Evolutionary conservation across 192 early-diverging fungal genomes (phyloP).

Genomic region (Coemansia sp.): DNA sequence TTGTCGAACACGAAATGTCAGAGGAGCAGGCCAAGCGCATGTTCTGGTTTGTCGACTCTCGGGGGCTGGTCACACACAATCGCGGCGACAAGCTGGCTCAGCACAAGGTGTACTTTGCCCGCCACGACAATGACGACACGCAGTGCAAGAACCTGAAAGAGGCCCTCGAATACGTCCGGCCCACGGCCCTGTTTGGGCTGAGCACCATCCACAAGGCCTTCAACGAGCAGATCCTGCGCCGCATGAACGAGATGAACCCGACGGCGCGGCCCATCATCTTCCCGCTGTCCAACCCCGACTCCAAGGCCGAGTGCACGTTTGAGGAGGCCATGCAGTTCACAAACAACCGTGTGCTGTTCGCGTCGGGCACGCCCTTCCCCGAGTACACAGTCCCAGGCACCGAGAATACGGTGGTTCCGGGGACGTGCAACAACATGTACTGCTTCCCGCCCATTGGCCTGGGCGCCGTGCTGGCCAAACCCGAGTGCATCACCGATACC

Average conservation of each 20-base stretch:
- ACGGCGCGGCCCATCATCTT: slow-evolving; percentile 73
- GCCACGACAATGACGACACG: slow-evolving; percentile 69
- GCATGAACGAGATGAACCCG: slow-evolving; percentile 68
- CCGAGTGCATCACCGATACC: slow-evolving; percentile 64
- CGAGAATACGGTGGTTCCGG: slow-evolving; percentile 51
- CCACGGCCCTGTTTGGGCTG: slow-evolving; percentile 85
- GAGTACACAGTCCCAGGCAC: slow-evolving; percentile 56
- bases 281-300: slow-evolving; percentile 80
- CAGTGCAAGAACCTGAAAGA: slow-evolving; percentile 69
- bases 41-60: slow-evolving; percentile 82
- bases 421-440: slow-evolving; percentile 94
- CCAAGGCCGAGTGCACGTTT: slow-evolving; percentile 91
- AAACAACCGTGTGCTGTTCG: slow-evolving; percentile 80
- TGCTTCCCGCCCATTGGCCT: slow-evolving; percentile 95
- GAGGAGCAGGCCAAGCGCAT: slow-evolving; percentile 54
- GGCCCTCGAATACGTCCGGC: slow-evolving; percentile 76
- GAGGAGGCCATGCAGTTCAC: slow-evolving; percentile 81
- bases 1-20: slow-evolving; percentile 61
- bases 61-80: slow-evolving; percentile 80
- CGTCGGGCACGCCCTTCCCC: slow-evolving; percentile 87
- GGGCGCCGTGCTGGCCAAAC: slow-evolving; percentile 72
- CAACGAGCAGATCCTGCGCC: slow-evolving; percentile 56
- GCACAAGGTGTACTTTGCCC: slow-evolving; percentile 81
- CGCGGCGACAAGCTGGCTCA: slow-evolving; percentile 74
- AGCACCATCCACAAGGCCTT: slow-evolving; percentile 76